phyloP scores from a whole-genome alignment of 805 yeast species.

The Sporopachydermia quercuum region DNA sequence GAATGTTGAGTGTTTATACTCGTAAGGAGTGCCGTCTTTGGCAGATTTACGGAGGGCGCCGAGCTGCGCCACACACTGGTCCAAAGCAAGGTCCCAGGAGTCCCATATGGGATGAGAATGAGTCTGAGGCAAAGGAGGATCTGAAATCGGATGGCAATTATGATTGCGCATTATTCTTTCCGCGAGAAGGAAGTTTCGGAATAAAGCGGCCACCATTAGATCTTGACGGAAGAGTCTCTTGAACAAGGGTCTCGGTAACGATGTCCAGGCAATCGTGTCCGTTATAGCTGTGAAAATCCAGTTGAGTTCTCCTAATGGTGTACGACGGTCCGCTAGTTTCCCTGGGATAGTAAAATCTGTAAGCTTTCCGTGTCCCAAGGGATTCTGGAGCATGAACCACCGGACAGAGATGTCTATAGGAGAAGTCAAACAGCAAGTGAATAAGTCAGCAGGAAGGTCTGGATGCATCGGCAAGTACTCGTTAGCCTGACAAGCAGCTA shows the following conservation, averaged over 20 bases:
- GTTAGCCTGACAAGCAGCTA: constrained; percentile 82
- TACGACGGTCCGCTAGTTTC: constrained; percentile 77
- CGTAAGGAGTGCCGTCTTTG: constrained; percentile 22
- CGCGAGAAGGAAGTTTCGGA: constrained; percentile 83
- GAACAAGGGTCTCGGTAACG: constrained; percentile 74
- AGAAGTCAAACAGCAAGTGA: constrained; percentile 88
- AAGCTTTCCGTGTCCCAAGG: constrained; percentile 30
- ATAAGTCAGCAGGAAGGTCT: constrained; percentile 86
- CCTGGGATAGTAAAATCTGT: constrained; percentile 67
- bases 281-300: constrained; percentile 98
- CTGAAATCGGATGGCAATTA: constrained; percentile 88
- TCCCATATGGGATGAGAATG: constrained; percentile 92
- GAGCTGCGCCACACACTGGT: constrained; percentile 62
- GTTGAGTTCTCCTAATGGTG: constrained; percentile 89
- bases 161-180: constrained; percentile 86
- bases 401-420: constrained; percentile 89
- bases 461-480: constrained; percentile 89
- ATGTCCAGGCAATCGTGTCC: constrained; percentile 96
- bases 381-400: constrained; percentile 82
- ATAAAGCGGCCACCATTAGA: constrained; percentile 89
- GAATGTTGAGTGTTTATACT: constrained; percentile 81
- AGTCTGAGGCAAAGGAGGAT: constrained; percentile 79
- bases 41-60: constrained; percentile 20
- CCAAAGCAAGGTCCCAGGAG: constrained; percentile 94
- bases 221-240: constrained; percentile 89